Percentiles rank a stretch among this genome's conserved stretches.
phyloP scores from a whole-genome alignment of 2,329 filamentous ascomycete species.

The Ophiocordyceps sinensis region DNA sequence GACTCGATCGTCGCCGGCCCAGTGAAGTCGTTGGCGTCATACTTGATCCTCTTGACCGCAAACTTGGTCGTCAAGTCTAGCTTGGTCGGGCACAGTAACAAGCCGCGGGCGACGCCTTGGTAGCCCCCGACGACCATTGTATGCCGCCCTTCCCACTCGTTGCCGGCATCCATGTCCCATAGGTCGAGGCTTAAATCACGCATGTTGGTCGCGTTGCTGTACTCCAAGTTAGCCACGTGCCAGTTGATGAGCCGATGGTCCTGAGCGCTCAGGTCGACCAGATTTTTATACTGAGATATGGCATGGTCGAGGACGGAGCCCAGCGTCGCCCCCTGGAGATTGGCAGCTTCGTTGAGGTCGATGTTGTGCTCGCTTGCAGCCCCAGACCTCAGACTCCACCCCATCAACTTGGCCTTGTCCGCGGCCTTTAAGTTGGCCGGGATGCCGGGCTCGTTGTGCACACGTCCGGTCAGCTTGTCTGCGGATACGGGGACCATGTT shows the following conservation, averaged over 20 bases:
- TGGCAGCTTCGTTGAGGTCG: constrained; percentile 52
- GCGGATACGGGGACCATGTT: constrained; percentile 49
- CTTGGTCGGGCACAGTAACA: constrained; percentile 62
- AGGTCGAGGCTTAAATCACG: constrained; percentile 74
- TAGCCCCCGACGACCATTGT: constrained; percentile 91
- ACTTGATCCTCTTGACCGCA: constrained; percentile 55
- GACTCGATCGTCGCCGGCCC: constrained; percentile 52
- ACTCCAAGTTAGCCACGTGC: constrained; percentile 97
- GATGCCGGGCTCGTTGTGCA: constrained; percentile 56
- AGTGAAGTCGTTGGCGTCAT: constrained; percentile 34
- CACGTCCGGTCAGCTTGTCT: constrained; percentile 56
- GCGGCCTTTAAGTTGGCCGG: constrained; percentile 59
- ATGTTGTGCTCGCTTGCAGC: constrained; percentile 51
- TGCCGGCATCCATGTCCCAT: constrained; percentile 96
- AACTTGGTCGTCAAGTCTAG: constrained; percentile 65
- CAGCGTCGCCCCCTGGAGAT: constrained; percentile 54
- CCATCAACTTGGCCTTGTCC: constrained; percentile 64
- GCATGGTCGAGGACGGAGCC: constrained; percentile 87
- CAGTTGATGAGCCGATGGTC: constrained; percentile 90
- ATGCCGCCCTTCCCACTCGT: constrained; percentile 92
- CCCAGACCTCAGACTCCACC: constrained; percentile 61
- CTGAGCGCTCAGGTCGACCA: constrained; percentile 71
- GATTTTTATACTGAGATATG: constrained; percentile 71
- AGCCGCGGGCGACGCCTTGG: constrained; percentile 77
- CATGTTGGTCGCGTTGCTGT: constrained; percentile 86